These are phyloP conservation scores for Podospora didyma DNA, from an alignment of 495 filamentous ascomycete species.

Conservation along the genomic window DNA sequence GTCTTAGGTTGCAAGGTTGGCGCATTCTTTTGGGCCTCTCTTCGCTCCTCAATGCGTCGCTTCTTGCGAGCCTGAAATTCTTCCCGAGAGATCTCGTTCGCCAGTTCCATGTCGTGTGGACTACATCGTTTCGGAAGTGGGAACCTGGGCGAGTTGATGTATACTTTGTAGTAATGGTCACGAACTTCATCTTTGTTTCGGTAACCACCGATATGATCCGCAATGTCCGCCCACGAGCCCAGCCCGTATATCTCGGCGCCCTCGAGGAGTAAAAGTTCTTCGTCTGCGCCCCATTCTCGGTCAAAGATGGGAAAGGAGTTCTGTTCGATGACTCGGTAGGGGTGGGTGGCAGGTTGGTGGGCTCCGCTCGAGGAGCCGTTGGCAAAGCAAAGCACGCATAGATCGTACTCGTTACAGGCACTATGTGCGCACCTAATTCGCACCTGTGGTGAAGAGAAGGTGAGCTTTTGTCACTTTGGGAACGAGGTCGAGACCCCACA, in stretches of 20 bases:
- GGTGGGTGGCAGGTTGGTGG: slow-evolving; percentile 80
- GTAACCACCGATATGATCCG: slow-evolving; percentile 95
- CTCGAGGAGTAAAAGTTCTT: slow-evolving; percentile 87
- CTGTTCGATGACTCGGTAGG: slow-evolving; percentile 93
- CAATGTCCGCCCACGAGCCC: slow-evolving; percentile 96
- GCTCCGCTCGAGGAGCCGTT: slow-evolving; percentile 69
- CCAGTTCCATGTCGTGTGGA: slow-evolving; percentile 71
- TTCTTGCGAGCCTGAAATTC: slow-evolving; percentile 95
- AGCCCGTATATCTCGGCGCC: slow-evolving; percentile 97
- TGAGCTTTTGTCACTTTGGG: neutral
- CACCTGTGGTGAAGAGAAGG: slow-evolving; percentile 55
- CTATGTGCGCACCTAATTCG: slow-evolving; percentile 86
- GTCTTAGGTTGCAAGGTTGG: slow-evolving; percentile 84
- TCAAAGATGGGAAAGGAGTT: slow-evolving; percentile 97
- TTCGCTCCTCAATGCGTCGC: slow-evolving; percentile 85
- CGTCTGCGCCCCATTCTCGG: slow-evolving; percentile 93
- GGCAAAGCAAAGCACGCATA: slow-evolving; percentile 93
- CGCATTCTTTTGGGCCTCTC: slow-evolving; percentile 81
- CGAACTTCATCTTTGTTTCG: slow-evolving; percentile 91
- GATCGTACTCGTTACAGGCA: slow-evolving; percentile 87
- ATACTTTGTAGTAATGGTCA: slow-evolving; percentile 87
- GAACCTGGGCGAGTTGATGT: slow-evolving; percentile 75
- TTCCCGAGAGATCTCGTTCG: slow-evolving; percentile 77
- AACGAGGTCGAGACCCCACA: slow-evolving; percentile 13
- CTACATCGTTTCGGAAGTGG: slow-evolving; percentile 81